A percentile compares a stretch with the other conserved stretches of the same genome.
These are phyloP conservation scores for Solanum pennellii DNA, from an alignment of 257 asterid genomes.

Conservation along the genomic window DNA sequence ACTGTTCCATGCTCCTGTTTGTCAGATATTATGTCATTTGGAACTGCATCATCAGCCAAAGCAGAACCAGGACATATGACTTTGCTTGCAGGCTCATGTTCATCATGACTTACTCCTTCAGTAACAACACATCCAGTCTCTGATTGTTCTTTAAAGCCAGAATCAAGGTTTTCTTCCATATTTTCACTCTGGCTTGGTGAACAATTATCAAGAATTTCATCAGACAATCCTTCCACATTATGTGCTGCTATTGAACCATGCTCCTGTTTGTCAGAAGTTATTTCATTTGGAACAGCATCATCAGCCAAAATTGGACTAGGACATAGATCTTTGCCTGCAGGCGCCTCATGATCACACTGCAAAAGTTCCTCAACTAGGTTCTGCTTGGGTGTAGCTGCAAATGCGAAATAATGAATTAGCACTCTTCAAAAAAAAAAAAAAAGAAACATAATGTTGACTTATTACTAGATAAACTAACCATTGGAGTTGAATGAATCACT, in stretches of 20 bases:
- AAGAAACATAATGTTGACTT: not conserved
- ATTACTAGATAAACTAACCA: conserved; percentile 7
- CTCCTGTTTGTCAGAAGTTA: not conserved
- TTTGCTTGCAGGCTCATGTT: not conserved
- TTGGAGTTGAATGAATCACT: conserved; percentile 11
- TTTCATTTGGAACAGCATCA: not conserved
- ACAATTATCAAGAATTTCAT: not conserved
- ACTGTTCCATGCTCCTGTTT: not conserved
- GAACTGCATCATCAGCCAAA: not conserved
- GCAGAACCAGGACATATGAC: not conserved
- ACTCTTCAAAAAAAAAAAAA: not conserved
- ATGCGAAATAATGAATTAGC: not conserved
- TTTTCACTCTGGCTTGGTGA: not conserved
- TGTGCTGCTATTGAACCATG: not conserved
- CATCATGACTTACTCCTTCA: not conserved
- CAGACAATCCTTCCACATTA: not conserved
- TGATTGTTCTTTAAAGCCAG: not conserved
- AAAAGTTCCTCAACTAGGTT: not conserved
- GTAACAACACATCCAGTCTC: not conserved
- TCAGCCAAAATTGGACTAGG: not conserved
- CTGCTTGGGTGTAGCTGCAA: not conserved
- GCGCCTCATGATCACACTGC: not conserved
- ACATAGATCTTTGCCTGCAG: not conserved
- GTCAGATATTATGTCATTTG: not conserved
- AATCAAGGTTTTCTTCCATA: not conserved